These are phyloP conservation scores for Oropetium thomaeum DNA, from an alignment of 176 grass and related monocot species.

Conservation along the genomic window DNA sequence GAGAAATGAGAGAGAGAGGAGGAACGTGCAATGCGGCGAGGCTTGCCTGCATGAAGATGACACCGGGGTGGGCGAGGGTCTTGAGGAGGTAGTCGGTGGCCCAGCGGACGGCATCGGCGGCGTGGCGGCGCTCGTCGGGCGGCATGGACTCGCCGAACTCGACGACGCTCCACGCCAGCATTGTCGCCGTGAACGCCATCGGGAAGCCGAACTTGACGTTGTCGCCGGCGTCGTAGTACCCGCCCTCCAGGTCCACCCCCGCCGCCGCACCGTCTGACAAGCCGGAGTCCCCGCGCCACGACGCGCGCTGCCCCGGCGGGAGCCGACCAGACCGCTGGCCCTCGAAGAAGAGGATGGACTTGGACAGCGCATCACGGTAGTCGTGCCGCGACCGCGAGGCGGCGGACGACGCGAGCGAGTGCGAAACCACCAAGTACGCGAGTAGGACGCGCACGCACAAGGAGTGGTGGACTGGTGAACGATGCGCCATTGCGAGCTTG, in stretches of 20 bases:
- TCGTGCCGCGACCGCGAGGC: slow-evolving; percentile 38
- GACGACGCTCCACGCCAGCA: slow-evolving; percentile 83
- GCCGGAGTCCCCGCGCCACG: slow-evolving; percentile 75
- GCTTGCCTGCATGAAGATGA: slow-evolving; percentile 76
- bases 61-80: slow-evolving; percentile 65
- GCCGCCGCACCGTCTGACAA: slow-evolving; percentile 55
- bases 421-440: not conserved
- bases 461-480: slow-evolving; percentile 8
- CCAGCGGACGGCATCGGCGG: slow-evolving; percentile 65
- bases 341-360: slow-evolving; percentile 92
- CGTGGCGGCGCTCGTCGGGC: slow-evolving; percentile 46
- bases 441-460: slow-evolving; percentile 38
- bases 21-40: not conserved
- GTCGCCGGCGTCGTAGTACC: slow-evolving; percentile 93
- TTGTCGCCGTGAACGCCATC: slow-evolving; percentile 91
- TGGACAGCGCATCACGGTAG: slow-evolving; percentile 72
- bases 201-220: slow-evolving; percentile 98
- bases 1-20: not conserved
- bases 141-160: slow-evolving; percentile 85
- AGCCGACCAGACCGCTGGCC: slow-evolving; percentile 77
- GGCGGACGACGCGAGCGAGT: slow-evolving; percentile 7
- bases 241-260: slow-evolving; percentile 70
- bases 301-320: slow-evolving; percentile 49
- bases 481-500: slow-evolving; percentile 29
- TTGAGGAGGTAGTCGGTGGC: slow-evolving; percentile 91